A percentile compares a stretch with the other conserved stretches of the same genome.
phyloP scores from a whole-genome alignment of 1,284 basidiomycete species.

The Crucibulum parvulum region DNA sequence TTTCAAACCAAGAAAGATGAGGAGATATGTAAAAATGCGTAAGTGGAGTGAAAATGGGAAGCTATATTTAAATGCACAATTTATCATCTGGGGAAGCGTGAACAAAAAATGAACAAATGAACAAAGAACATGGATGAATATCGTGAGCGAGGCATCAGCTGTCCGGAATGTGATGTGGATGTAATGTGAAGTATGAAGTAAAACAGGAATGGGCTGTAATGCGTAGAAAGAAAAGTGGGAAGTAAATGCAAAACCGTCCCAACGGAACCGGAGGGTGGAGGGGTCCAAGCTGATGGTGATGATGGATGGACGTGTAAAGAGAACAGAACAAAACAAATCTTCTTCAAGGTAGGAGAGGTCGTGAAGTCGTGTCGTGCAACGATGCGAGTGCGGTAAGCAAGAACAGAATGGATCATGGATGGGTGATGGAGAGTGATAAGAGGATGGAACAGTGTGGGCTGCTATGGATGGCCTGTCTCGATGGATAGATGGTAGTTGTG shows the following conservation, averaged over 20 bases:
- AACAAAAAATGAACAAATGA: slow-evolving; percentile 25
- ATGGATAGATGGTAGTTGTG: slow-evolving; percentile 13
- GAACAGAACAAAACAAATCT: slow-evolving; percentile 7
- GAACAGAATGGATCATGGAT: slow-evolving; percentile 26
- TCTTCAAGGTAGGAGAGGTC: slow-evolving; percentile 7
- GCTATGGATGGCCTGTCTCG: not conserved
- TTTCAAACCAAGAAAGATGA: slow-evolving; percentile 3
- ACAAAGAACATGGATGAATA: not conserved
- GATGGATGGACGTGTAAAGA: slow-evolving; percentile 11
- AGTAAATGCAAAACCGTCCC: slow-evolving; percentile 2
- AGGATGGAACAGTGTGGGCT: slow-evolving; percentile 13
- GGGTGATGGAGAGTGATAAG: slow-evolving; percentile 10
- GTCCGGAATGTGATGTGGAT: too few species aligned
- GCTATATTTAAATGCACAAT: slow-evolving; percentile 4
- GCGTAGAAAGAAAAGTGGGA: slow-evolving; percentile 19
- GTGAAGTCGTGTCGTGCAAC: slow-evolving; percentile 39
- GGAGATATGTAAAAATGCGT: slow-evolving; percentile 4
- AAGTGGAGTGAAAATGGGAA: slow-evolving; percentile 15
- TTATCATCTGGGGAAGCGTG: slow-evolving; percentile 7
- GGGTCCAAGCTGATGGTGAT: slow-evolving; percentile 8
- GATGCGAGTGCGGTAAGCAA: slow-evolving; percentile 30
- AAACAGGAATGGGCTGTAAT: slow-evolving; percentile 19
- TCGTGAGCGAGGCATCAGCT: not conserved
- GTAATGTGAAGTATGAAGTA: slow-evolving; percentile 13
- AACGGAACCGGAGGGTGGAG: slow-evolving; percentile 7